Evolutionary conservation across 2,329 filamentous ascomycete species (phyloP), one percentile per base, ranked within the genome.

Genomic region (Fusarium penzigii): DNA sequence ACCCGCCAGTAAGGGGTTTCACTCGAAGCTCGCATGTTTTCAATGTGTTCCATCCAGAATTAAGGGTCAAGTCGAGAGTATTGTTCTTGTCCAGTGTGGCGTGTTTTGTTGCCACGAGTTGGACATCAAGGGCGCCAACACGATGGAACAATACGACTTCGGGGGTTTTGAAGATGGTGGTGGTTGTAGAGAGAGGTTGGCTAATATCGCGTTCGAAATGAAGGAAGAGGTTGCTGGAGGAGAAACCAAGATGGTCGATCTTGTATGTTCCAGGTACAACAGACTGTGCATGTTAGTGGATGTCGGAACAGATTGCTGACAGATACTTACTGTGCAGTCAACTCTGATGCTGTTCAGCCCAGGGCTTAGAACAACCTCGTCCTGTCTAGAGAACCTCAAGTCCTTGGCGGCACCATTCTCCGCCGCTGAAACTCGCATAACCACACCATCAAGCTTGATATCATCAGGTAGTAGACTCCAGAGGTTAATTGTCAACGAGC

Each of bases 21-120:
- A 89, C 75, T 34, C 82, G 79, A 34, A 89, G 70, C 47, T 87
- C 84, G 47, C 81, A 86, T 17, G 66, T 78, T 32, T 69, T 73
- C 3, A 88, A 75, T 3, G 85, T 72, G 65, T 96, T 96, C 81
- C 87, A 88, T 1, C 92, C 92, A 11, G 86, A 85, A 11, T 76
- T 75, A 12, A 96, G 72, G 46, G 85, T 79, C 17, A 99, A 75
- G 52, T 96, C 89, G 1, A 97, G 76, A 1, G 84, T 86, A 51
- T 89, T 89, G 62, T 87, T 86, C 59, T 86, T 86, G 67, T 95
- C 90, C 6, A 99, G 82, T 56, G 93, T 86, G 20, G 95, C 87
- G 42, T 86, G 77, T 55, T 82, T 87, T 1, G 89, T 85, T 1
- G 89, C 78, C 40, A 76, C 78, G 8, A 95, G 74, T 44, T 80